Base-by-base conservation (phyloP, 2,329 filamentous ascomycete species). In the Aureobasidium mangrovei region DNA sequence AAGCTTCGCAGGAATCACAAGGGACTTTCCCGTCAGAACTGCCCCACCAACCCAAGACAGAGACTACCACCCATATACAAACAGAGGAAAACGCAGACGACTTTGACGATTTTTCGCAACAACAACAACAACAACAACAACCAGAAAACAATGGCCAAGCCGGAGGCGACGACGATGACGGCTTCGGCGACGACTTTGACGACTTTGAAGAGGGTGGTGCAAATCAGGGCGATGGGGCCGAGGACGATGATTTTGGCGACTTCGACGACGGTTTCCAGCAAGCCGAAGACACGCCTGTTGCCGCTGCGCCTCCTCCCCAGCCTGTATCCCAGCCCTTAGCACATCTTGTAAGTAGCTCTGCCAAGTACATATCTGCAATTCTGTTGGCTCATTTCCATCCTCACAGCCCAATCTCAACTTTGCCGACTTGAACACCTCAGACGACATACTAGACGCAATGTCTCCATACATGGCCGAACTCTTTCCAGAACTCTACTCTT, bases 121-220 rank as follows among this genome's bases (percentile, higher is more conserved):
- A 31, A 27, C 10, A 49, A 40, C 27, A 31, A 27, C 10, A 49
- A 40, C 31, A 51, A 45, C 47, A 46, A 44, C 32, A 32, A 33
- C 8, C 24, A 18, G 9, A 44, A 55, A 55, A 49, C 54, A 56
- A 45, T 18, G 4, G 43, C 39, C 43, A 38, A 41, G 29, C 39
- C 45, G 42, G 18, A 18, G 18, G 72, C 18, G 68, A 69, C 51
- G 67, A 69, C 63, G 89, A 88, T 69, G 83, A 86, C 64, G 85
- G 84, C 60, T 81, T 82, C 67, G 80, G 79, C 51, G 83, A 82
- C 58, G 84, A 87, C 63, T 88, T 88, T 70, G 82, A 83, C 65
- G 77, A 84, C 58, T 81, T 83, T 64, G 75, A 77, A 63, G 70
- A 75, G 60, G 72, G 80, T 59, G 74, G 45, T 27, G 54, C 73